Percentiles rank a stretch among this genome's conserved stretches.
Evolutionary conservation across 75 land plant species (phyloP).

Genomic region (Sequoia sempervirens): DNA sequence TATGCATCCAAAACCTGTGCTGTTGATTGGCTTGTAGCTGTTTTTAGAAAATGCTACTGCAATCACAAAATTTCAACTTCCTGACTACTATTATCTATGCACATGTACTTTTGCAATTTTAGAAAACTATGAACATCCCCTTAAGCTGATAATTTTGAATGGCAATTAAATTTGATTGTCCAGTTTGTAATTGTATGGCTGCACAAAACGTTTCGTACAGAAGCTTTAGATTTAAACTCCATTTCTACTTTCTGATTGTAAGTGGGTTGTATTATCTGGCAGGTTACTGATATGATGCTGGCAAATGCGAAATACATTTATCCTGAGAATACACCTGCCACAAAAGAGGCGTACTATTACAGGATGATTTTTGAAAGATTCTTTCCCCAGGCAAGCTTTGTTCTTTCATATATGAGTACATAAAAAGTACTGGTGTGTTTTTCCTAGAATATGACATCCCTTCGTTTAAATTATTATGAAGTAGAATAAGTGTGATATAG

Average conservation of each 20-base stretch:
- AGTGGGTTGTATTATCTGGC: neutral
- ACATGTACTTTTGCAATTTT: neutral
- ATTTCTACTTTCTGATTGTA: neutral
- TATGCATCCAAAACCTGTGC: neutral
- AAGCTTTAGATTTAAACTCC: neutral
- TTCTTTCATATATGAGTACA: neutral
- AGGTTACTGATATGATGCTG: conserved; percentile 80
- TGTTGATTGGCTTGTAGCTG: neutral
- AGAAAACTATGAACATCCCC: neutral
- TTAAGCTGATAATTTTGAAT: neutral
- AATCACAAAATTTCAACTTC: neutral
- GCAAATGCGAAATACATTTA: conserved; percentile 61
- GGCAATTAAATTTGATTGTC: no score
- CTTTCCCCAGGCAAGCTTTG: conserved; percentile 66
- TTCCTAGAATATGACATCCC: neutral
- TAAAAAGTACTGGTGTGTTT: neutral
- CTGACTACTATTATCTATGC: neutral
- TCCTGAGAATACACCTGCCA: conserved; percentile 74
- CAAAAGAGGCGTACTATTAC: conserved; percentile 84
- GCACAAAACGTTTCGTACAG: neutral
- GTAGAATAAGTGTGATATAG: neutral
- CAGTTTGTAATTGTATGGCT: neutral
- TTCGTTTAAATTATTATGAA: neutral
- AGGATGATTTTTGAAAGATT: conserved; percentile 69
- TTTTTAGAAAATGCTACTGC: neutral